Percentiles rank a stretch among this genome's conserved stretches.
These are phyloP conservation scores for Nadsonia commutata DNA, from an alignment of 1,139 yeast genomes.

Conservation along the genomic window DNA sequence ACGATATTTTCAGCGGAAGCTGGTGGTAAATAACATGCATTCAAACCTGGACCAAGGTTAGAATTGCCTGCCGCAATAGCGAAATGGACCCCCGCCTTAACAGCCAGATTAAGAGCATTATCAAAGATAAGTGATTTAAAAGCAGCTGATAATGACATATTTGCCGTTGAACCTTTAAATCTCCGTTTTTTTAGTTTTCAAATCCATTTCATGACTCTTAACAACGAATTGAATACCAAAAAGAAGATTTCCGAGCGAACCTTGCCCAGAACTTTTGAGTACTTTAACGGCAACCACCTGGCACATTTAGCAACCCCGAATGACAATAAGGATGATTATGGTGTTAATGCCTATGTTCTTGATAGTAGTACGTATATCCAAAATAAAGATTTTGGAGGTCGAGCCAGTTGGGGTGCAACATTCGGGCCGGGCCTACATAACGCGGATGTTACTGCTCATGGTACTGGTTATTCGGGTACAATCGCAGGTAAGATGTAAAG, in stretches of 20 bases:
- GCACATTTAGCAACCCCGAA: slow-evolving; percentile 57
- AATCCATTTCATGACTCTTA: slow-evolving; percentile 25
- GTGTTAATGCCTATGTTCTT: too few species aligned
- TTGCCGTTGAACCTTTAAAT: slow-evolving; percentile 40
- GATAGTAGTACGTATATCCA: too few species aligned
- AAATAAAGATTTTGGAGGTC: too few species aligned
- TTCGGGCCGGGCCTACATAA: too few species aligned
- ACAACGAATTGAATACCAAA: slow-evolving; percentile 33
- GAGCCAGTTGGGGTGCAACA: too few species aligned
- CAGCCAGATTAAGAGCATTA: slow-evolving; percentile 44
- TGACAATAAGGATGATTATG: too few species aligned
- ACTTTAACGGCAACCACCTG: slow-evolving; percentile 45
- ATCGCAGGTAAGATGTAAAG: too few species aligned
- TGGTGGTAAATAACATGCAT: slow-evolving; percentile 50
- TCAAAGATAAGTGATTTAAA: slow-evolving; percentile 38
- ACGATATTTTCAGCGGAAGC: slow-evolving; percentile 46
- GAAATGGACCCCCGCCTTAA: slow-evolving; percentile 43
- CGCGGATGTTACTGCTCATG: too few species aligned
- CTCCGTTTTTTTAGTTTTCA: slow-evolving; percentile 28
- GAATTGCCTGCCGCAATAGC: slow-evolving; percentile 60
- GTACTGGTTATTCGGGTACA: too few species aligned
- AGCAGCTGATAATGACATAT: slow-evolving; percentile 52
- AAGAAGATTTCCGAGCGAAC: slow-evolving; percentile 34
- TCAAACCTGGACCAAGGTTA: too few species aligned
- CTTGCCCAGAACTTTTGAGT: slow-evolving; percentile 34